Conservation (phyloP, 164 flowering plant genomes). For the Cinnamomum chago region DNA sequence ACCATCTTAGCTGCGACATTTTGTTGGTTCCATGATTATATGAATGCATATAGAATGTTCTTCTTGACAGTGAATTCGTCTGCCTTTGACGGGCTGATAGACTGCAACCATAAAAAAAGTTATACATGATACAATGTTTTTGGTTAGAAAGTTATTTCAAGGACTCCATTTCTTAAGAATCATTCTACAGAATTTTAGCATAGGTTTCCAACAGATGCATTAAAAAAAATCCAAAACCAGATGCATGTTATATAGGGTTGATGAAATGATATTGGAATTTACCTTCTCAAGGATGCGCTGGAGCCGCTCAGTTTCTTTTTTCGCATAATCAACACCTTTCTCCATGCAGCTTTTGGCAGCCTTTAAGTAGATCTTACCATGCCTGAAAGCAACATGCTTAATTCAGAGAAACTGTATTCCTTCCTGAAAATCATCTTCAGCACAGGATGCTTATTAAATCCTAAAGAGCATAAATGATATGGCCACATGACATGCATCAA, state of each 20-base stretch:
- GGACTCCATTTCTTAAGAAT: neutral
- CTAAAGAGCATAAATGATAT: too few relatives aligned
- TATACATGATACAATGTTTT: neutral
- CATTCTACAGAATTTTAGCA: neutral
- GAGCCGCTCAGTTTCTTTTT: conserved; percentile 68
- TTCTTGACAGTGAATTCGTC: conserved; percentile 88
- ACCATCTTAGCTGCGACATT: too few relatives aligned
- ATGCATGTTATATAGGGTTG: neutral
- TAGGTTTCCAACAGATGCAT: neutral
- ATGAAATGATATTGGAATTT: conserved; percentile 4
- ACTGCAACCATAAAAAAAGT: conserved; percentile 38
- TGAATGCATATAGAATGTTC: conserved; percentile 66
- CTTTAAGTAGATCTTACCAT: conserved; percentile 80
- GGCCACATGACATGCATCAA: too few relatives aligned
- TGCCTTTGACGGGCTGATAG: conserved; percentile 71
- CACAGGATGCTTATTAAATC: too few relatives aligned
- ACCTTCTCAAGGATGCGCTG: conserved; percentile 93
- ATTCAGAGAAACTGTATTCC: neutral
- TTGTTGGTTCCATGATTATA: conserved; percentile 14
- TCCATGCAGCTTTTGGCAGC: conserved; percentile 62
- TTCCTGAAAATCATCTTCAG: too few relatives aligned
- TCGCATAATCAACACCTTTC: conserved; percentile 80
- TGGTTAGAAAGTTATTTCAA: neutral
- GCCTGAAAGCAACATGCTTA: conserved; percentile 30
- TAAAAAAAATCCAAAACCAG: too few relatives aligned